phyloP scores from a whole-genome alignment of 2,329 filamentous ascomycete genomes.

The Onygenales sp. region DNA sequence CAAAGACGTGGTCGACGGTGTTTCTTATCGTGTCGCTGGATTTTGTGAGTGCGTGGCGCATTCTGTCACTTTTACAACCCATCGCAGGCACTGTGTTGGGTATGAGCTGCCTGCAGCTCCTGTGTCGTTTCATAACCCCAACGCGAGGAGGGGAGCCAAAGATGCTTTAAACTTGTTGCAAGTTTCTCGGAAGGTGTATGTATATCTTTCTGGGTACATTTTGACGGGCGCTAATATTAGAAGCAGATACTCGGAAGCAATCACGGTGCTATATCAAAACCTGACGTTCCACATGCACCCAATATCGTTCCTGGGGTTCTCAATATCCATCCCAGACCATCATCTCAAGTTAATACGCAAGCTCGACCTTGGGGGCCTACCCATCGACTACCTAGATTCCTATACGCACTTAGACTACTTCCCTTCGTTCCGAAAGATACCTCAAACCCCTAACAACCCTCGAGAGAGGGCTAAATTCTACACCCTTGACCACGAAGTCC shows the following conservation, averaged over 20 bases:
- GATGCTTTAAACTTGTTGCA: not conserved
- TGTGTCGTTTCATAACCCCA: not conserved
- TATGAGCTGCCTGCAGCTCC: not conserved
- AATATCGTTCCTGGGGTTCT: not conserved
- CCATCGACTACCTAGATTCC: not conserved
- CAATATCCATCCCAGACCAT: not conserved
- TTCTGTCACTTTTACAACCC: too few species aligned
- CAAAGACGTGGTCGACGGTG: not conserved
- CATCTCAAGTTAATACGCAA: not conserved
- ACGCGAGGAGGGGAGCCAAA: not conserved
- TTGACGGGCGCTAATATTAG: not conserved
- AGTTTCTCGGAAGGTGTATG: constrained; percentile 1
- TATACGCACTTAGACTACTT: not conserved
- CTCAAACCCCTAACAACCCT: too few species aligned
- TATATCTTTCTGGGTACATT: not conserved
- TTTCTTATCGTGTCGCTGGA: not conserved
- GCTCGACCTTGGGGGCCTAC: not conserved
- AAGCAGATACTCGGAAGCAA: not conserved
- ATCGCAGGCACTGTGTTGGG: not conserved
- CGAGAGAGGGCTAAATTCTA: too few species aligned
- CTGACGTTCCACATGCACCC: not conserved
- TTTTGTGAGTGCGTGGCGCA: too few species aligned
- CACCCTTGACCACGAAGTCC: not conserved
- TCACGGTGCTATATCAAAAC: not conserved
- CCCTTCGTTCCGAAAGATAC: not conserved